Conservation (phyloP, 2,329 filamentous ascomycete genomes). For the Blastomyces gilchristii region DNA sequence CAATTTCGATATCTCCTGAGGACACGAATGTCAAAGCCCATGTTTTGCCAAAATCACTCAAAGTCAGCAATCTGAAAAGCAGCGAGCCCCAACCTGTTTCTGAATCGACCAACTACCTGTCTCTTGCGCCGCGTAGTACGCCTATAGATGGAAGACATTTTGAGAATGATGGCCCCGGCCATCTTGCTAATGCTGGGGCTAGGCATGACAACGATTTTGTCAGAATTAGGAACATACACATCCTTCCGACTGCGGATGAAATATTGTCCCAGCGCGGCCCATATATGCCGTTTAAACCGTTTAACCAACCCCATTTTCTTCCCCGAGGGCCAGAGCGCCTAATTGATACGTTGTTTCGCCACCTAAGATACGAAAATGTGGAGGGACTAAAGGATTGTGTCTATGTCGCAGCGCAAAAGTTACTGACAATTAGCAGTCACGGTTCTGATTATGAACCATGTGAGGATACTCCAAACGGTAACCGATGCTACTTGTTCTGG, state of each 20-base stretch:
- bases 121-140: conserved; percentile 9
- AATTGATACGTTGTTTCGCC: conserved; percentile 19
- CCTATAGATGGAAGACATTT: conserved; percentile 11
- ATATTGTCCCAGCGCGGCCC: conserved; percentile 15
- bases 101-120: conserved; percentile 13
- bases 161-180: conserved; percentile 22
- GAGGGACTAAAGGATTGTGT: conserved; percentile 17
- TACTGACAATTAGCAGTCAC: not conserved
- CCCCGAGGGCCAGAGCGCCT: conserved; percentile 13
- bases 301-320: conserved; percentile 12
- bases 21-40: conserved; percentile 1
- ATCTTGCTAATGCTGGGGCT: conserved; percentile 16
- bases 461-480: conserved; percentile 14
- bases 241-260: conserved; percentile 20
- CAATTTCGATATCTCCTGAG: not conserved
- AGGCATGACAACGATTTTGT: conserved; percentile 18
- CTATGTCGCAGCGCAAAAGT: conserved; percentile 17
- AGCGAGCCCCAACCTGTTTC: not conserved
- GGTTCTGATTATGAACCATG: conserved; percentile 16
- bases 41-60: not conserved
- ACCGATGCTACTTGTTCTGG: conserved; percentile 16
- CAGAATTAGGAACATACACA: conserved; percentile 16
- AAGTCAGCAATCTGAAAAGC: not conserved
- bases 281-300: conserved; percentile 17
- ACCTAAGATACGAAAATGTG: conserved; percentile 17